Conservation (phyloP, 306 rosid species). For the Mimosa bimucronata region DNA sequence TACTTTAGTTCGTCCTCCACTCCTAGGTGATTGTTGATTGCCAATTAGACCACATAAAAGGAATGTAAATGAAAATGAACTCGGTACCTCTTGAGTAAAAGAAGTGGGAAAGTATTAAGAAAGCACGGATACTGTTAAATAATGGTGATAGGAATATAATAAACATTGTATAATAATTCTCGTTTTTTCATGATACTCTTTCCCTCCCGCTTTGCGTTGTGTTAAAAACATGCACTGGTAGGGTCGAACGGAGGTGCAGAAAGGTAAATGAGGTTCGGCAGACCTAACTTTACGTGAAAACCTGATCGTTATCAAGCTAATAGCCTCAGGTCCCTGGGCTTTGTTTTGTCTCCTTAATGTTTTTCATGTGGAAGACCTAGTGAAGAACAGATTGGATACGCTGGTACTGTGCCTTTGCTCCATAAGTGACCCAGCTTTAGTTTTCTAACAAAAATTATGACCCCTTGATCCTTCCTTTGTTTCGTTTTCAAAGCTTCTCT, state of each 20-base stretch:
- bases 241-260: background rate
- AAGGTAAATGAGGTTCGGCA: background rate
- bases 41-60: background rate
- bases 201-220: background rate
- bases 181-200: background rate
- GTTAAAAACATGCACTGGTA: background rate
- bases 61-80: background rate
- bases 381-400: background rate
- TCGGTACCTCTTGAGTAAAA: background rate
- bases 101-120: background rate
- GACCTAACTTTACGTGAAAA: background rate
- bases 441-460: background rate
- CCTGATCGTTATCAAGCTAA: background rate
- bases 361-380: conserved; percentile 1
- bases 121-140: background rate
- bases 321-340: background rate
- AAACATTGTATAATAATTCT: background rate
- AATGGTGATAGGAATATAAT: background rate
- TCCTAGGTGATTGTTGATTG: conserved; percentile 7
- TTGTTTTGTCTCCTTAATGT: background rate
- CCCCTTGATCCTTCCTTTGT: conserved; percentile 21
- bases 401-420: background rate
- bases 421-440: background rate
- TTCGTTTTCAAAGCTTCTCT: conserved; percentile 24
- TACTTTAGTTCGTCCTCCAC: background rate